phyloP scores from a whole-genome alignment of 495 filamentous ascomycete genomes.

The Neurospora sp. region DNA sequence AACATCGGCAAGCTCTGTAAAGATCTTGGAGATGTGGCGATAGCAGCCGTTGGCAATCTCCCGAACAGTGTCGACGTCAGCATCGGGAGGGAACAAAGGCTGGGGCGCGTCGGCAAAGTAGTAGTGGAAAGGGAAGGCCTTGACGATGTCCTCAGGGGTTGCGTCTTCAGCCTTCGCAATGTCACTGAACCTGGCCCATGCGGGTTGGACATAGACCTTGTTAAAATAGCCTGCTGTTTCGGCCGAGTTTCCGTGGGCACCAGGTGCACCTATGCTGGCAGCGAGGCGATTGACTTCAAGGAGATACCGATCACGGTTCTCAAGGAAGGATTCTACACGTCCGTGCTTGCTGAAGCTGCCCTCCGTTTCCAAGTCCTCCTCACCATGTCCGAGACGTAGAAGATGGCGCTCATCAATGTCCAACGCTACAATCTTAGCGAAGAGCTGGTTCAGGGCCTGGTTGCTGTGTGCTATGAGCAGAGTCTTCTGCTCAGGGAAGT shows the following conservation, averaged over 20 bases:
- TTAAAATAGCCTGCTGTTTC: slow-evolving; percentile 98
- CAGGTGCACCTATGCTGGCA: slow-evolving; percentile 69
- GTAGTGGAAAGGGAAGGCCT: slow-evolving; percentile 78
- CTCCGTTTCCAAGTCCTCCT: slow-evolving; percentile 84
- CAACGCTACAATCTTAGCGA: slow-evolving; percentile 89
- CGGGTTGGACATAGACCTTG: slow-evolving; percentile 76
- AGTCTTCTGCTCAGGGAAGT: slow-evolving; percentile 86
- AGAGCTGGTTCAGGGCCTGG: slow-evolving; percentile 96
- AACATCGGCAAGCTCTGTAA: slow-evolving; percentile 87
- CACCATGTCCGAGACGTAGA: slow-evolving; percentile 84
- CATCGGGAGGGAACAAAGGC: slow-evolving; percentile 61
- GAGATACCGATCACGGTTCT: slow-evolving; percentile 70
- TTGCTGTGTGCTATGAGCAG: slow-evolving; percentile 95
- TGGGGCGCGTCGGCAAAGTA: slow-evolving; percentile 87
- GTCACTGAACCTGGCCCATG: slow-evolving; percentile 81
- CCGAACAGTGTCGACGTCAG: slow-evolving; percentile 55
- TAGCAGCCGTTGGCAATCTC: slow-evolving; percentile 83
- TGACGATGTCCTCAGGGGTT: slow-evolving; percentile 49
- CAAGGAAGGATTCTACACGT: slow-evolving; percentile 89
- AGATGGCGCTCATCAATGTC: slow-evolving; percentile 96
- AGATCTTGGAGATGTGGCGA: slow-evolving; percentile 82
- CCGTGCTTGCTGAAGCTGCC: slow-evolving; percentile 89
- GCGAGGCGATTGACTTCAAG: slow-evolving; percentile 82
- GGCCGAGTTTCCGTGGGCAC: slow-evolving; percentile 87
- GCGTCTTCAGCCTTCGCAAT: slow-evolving; percentile 38